Conservation (phyloP, 371 early-diverging fungal species). For the Chytridiales sp. region DNA sequence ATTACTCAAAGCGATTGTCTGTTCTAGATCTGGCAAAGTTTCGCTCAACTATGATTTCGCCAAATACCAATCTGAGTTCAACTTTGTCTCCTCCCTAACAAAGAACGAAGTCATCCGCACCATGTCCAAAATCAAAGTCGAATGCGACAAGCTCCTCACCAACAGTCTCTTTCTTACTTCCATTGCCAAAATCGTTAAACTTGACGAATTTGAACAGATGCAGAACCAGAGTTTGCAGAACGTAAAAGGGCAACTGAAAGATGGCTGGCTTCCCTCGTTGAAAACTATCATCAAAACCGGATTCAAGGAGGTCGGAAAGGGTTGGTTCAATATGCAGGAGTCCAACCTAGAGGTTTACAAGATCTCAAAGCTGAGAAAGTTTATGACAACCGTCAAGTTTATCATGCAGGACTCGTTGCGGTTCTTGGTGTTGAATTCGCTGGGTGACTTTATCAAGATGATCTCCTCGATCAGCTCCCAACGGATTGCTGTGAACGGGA, state of each 20-base stretch:
- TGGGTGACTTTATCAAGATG: conserved; percentile 42
- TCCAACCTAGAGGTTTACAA: conserved; percentile 56
- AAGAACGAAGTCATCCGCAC: conserved; percentile 52
- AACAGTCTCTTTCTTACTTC: conserved; percentile 36
- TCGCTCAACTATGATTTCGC: conserved; percentile 32
- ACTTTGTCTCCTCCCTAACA: conserved; percentile 52
- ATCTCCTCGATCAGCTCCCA: conserved; percentile 41
- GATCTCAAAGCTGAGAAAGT: conserved; percentile 51
- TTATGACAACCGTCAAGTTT: conserved; percentile 56
- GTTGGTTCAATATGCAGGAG: conserved; percentile 62
- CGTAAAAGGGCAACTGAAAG: conserved; percentile 44
- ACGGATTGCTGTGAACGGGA: conserved; percentile 40
- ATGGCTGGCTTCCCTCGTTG: conserved; percentile 51
- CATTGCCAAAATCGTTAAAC: conserved; percentile 48
- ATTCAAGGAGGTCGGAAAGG: conserved; percentile 57
- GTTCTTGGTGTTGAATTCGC: conserved; percentile 47
- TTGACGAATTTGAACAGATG: conserved; percentile 59
- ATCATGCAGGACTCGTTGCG: conserved; percentile 59
- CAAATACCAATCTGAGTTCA: conserved; percentile 34
- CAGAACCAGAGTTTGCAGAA: conserved; percentile 47
- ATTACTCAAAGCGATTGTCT: neutral
- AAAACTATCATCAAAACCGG: conserved; percentile 48
- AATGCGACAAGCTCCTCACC: conserved; percentile 46
- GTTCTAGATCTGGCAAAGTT: conserved; percentile 20
- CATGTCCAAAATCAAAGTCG: conserved; percentile 44